Evolutionary conservation across 2,329 filamentous ascomycete species (phyloP), one percentile per base, ranked within the genome.

Genomic region (Cercospora beticola): DNA sequence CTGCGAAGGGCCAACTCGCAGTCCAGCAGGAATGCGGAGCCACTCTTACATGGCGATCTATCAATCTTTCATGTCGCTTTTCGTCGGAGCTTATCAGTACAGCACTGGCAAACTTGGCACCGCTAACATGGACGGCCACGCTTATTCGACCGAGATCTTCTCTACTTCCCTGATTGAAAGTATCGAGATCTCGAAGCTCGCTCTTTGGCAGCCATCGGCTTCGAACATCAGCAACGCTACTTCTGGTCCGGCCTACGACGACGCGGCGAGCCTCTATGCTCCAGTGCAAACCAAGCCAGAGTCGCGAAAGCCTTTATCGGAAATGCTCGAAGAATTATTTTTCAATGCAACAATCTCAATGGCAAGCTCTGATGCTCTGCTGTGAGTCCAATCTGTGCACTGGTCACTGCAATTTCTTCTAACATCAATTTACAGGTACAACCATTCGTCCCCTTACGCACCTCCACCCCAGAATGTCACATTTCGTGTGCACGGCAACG

Each of bases 331-430:
- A 28, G 26, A 68, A 31, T 49, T 72, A 1, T 70, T 72, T 28
- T 66, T 67, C 6, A 70, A 72, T 26, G 36, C 71, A 14, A 72
- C 68, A 2, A 58, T 72, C 4, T 62, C 65, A 16, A 60, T 72
- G 18, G 56, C 68, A 54, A 70, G 68, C 46, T 64, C 58, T 10
- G 46, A 49, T 18, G 21, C 63, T 26, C 59, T 72, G 14, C 49
- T 28, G 64, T 66, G 30, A 56, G 60, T 57, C 5, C 26, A 26
- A 26, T 26, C 26, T 26, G 26, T 31, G 12, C 54, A 57, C 52
- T 31, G 14, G 10, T 52, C 4, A 10, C 1, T 49, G 26, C 26
- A 21, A 3, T 9, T 18, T 21, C 43, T 5, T 49, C 43, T 49
- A 9, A 49, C 43, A 5, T 49, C 4, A 2, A 18, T 0, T 12